Conservation (phyloP, 768 basidiomycete genomes). For the Lyophyllum decastes region DNA sequence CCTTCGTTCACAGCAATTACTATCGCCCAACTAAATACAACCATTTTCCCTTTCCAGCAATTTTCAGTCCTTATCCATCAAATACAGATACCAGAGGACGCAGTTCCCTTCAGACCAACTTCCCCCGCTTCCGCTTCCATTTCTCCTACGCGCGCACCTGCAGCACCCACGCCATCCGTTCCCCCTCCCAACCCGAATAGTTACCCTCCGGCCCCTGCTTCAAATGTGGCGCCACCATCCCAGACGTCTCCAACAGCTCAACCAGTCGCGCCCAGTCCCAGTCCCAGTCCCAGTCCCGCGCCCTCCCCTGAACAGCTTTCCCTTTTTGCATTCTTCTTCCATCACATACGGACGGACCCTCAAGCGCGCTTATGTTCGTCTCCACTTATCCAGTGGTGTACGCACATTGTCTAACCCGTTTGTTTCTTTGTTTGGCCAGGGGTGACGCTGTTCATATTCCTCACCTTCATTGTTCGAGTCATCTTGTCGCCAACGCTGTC, state of each 20-base stretch:
- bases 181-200: conserved; percentile 10
- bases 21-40: background rate
- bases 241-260: conserved; percentile 19
- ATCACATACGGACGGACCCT: conserved; percentile 66
- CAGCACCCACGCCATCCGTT: conserved; percentile 15
- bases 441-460: conserved; percentile 65
- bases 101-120: conserved; percentile 19
- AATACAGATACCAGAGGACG: conserved; percentile 79
- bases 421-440: conserved; percentile 39
- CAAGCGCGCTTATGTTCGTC: conserved; percentile 71
- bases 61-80: conserved; percentile 80
- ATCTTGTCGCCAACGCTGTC: conserved; percentile 68
- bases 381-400: background rate
- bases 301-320: conserved; percentile 29
- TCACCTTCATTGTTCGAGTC: conserved; percentile 74
- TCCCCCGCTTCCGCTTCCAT: conserved; percentile 28
- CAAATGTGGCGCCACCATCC: conserved; percentile 19
- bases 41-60: conserved; percentile 53
- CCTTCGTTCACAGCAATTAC: background rate
- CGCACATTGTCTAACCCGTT: background rate
- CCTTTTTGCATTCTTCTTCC: conserved; percentile 53
- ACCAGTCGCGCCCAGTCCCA: conserved; percentile 16
- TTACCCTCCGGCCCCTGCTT: conserved; percentile 21
- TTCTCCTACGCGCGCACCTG: conserved; percentile 26
- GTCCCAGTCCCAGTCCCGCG: conserved; percentile 25